A percentile compares a stretch with the other conserved stretches of the same genome.
Evolutionary conservation across 306 rosid genomes (phyloP).

Genomic region (Cicer chorassanicum): DNA sequence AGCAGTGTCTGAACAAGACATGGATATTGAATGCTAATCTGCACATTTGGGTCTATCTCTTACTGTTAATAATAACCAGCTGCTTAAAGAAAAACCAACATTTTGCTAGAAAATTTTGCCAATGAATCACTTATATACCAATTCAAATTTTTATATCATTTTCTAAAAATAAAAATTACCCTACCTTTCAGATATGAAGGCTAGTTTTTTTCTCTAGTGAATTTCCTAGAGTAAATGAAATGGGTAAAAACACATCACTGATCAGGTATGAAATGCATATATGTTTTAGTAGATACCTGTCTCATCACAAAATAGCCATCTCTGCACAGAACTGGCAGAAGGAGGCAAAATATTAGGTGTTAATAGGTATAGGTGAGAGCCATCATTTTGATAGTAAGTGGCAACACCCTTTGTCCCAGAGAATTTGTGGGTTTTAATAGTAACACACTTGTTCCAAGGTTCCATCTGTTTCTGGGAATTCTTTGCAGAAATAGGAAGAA

Average conservation of each 20-base stretch:
- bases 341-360: conserved; percentile 82
- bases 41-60: conserved; percentile 25
- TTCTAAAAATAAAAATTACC: conserved; percentile 20
- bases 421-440: conserved; percentile 42
- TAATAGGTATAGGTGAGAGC: conserved; percentile 67
- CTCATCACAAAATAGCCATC: conserved; percentile 69
- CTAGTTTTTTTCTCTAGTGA: conserved; percentile 34
- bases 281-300: conserved; percentile 56
- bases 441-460: conserved; percentile 43
- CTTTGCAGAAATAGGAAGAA: conserved; percentile 60
- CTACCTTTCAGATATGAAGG: conserved; percentile 44
- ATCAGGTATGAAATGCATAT: conserved; percentile 25
- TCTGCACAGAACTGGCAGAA: conserved; percentile 56
- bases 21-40: conserved; percentile 11
- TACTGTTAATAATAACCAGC: conserved; percentile 42
- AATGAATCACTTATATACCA: conserved; percentile 24
- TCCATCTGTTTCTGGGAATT: conserved; percentile 48
- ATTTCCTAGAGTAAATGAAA: conserved; percentile 39
- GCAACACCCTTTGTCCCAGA: conserved; percentile 58
- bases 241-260: conserved; percentile 20
- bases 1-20: conserved; percentile 19
- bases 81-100: conserved; percentile 43
- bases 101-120: conserved; percentile 49
- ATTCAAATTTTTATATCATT: conserved; percentile 31
- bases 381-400: conserved; percentile 79